These are phyloP conservation scores for Colletotrichum sp. DNA, from an alignment of 2,329 filamentous ascomycete species.

Conservation along the genomic window DNA sequence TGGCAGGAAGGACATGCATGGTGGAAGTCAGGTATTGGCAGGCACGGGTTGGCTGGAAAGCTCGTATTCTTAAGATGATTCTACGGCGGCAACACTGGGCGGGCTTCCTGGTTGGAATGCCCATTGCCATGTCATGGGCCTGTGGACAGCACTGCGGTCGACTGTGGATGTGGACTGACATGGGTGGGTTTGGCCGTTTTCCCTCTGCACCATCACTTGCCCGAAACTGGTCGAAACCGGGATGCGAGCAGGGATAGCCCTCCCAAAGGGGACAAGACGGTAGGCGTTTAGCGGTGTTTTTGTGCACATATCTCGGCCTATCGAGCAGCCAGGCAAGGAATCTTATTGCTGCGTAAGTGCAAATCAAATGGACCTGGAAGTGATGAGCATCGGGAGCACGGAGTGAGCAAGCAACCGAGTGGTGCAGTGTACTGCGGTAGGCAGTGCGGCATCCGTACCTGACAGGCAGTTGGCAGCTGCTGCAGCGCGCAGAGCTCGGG, in stretches of 20 bases:
- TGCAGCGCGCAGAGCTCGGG: not conserved
- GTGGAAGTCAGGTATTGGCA: not conserved
- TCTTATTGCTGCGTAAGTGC: not conserved
- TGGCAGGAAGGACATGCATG: not conserved
- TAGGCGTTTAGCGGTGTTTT: not conserved
- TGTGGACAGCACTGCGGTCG: not conserved
- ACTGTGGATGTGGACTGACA: conserved; percentile 5
- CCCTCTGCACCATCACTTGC: conserved; percentile 4
- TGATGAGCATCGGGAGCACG: not conserved
- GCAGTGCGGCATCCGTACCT: not conserved
- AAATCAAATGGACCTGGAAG: not conserved
- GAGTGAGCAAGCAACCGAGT: not conserved
- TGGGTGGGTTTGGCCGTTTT: not conserved
- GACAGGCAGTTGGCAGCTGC: not conserved
- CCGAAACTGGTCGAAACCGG: conserved; percentile 17
- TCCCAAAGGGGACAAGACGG: conserved; percentile 3
- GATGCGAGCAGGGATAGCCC: conserved; percentile 2
- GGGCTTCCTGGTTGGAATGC: not conserved
- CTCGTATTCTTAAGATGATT: conserved; percentile 22
- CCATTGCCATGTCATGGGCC: conserved; percentile 14
- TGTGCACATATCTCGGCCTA: not conserved
- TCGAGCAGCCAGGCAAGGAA: not conserved
- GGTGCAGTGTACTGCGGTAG: not conserved
- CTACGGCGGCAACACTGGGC: not conserved
- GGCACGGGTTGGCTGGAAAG: not conserved